Percentiles rank a stretch among this genome's conserved stretches.
Conservation (phyloP, 176 grass and related monocot genomes). For the Oryza australiensis region DNA sequence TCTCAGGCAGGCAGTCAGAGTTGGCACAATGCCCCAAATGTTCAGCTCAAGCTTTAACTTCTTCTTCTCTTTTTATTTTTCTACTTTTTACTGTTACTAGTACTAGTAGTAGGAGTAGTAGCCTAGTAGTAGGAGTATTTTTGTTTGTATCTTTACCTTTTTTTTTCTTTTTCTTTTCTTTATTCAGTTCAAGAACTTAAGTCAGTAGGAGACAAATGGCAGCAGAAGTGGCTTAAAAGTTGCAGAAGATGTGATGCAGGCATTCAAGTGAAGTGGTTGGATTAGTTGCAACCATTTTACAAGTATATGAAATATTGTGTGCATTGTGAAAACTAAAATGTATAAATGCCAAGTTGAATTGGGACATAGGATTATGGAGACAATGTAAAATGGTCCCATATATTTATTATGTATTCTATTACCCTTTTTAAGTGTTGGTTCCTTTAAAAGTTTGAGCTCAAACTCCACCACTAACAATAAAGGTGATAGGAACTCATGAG, state of each 20-base stretch:
- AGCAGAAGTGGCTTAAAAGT: no score
- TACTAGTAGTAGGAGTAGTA: not conserved
- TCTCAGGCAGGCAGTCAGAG: conserved; percentile 14
- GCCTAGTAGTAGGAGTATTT: not conserved
- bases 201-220: not conserved
- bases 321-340: not conserved
- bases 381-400: not conserved
- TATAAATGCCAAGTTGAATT: not conserved
- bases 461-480: not conserved
- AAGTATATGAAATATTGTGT: not conserved
- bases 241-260: not conserved
- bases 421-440: not conserved
- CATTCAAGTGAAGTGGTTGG: conserved; percentile 32
- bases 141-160: not conserved
- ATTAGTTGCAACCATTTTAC: conserved; percentile 37
- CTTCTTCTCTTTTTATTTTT: not conserved
- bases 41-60: conserved; percentile 25
- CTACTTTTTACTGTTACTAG: not conserved
- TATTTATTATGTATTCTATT: not conserved
- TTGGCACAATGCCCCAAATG: conserved; percentile 37
- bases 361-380: not conserved
- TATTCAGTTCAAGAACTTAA: not conserved
- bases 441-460: no score
- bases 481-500: not conserved
- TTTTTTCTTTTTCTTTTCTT: not conserved